A percentile compares a stretch with the other conserved stretches of the same genome.
Conservation (phyloP, 2,329 filamentous ascomycete species). For the Xylariomycetidae sp. region DNA sequence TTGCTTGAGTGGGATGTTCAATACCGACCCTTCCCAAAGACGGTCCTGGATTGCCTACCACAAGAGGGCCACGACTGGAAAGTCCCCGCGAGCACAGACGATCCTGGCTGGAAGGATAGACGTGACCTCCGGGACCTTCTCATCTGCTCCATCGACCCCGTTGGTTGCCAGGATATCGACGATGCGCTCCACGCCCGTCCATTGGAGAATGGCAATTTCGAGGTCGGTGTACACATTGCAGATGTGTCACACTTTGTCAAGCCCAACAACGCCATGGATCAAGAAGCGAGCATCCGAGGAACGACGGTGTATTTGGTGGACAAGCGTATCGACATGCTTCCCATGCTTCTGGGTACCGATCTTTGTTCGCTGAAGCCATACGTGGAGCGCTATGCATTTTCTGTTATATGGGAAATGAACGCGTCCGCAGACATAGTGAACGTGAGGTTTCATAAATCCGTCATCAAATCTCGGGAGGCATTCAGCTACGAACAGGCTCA, state of each 20-base stretch:
- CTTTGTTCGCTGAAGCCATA: constrained; percentile 95
- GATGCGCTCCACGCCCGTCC: constrained; percentile 85
- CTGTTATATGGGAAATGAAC: constrained; percentile 82
- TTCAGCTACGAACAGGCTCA: constrained; percentile 98
- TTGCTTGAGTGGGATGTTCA: constrained; percentile 95
- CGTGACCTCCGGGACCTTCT: constrained; percentile 78
- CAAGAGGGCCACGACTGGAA: constrained; percentile 89
- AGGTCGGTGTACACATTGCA: constrained; percentile 96
- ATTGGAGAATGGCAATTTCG: constrained; percentile 86
- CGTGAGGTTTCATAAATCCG: constrained; percentile 90
- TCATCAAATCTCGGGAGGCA: constrained; percentile 92
- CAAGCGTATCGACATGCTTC: constrained; percentile 99
- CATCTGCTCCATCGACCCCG: constrained; percentile 95
- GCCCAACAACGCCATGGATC: constrained; percentile 94
- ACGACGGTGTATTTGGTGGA: constrained; percentile 97
- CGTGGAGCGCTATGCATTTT: constrained; percentile 89
- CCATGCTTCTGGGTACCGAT: constrained; percentile 90
- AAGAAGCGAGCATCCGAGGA: constrained; percentile 86
- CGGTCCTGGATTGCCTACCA: constrained; percentile 88
- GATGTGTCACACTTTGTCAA: constrained; percentile 99
- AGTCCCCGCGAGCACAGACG: constrained; percentile 71
- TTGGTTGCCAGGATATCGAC: constrained; percentile 96
- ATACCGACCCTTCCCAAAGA: constrained; percentile 93
- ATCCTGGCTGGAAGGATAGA: constrained; percentile 82
- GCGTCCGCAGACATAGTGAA: constrained; percentile 78